Base-by-base conservation (phyloP, 345 rosid genomes). In the Boechera divaricarpa region DNA sequence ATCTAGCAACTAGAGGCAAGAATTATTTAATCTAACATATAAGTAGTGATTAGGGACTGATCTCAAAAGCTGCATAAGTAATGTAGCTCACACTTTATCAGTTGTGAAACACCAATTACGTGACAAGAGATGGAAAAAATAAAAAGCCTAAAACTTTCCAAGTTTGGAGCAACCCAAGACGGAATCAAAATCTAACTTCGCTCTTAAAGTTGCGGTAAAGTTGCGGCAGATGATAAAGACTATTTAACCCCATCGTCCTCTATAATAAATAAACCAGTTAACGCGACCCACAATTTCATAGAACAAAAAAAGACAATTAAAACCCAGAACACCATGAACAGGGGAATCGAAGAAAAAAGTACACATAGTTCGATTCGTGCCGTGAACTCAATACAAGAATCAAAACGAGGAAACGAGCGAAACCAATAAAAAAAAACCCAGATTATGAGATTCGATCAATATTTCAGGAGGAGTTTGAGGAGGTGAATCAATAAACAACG, bases 311-410 rank as follows among this genome's bases (percentile, higher is more conserved):
- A 21, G 4, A 42, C 10, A 6, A 41, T 36, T 31, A 48, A 75
- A 66, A 47, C 67, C 62, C 39, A 75, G 60, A 75, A 75, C 41
- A 67, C 21, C 35, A 67, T 1, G 51, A 59, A 76, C 74, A 63
- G 44, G 16, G 36, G 64, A 69, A 62, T 69, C 18, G 18, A 16
- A 31, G 16, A n/a, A n/a, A 48, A 44, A 41, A 28, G 1, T 1
- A 21, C 10, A 5, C 48, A 41, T 1, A 15, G 36, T 67, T 53
- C 24, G 29, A 57, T 31, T 28, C 16, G 53, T n/a, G n/a, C 6
- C 7, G 4, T 29, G 18, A 29, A 69, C 35, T 47, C 38, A 49
- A n/a, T 18, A 51, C 54, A 60, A 29, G 18, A 68, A 59, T 75
- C 16, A 8, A 21, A 47, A 18, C 3, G 21, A 15, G 38, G 16